phyloP scores from a whole-genome alignment of 352 stramenopile genomes.

The Achlya hypogyna region DNA sequence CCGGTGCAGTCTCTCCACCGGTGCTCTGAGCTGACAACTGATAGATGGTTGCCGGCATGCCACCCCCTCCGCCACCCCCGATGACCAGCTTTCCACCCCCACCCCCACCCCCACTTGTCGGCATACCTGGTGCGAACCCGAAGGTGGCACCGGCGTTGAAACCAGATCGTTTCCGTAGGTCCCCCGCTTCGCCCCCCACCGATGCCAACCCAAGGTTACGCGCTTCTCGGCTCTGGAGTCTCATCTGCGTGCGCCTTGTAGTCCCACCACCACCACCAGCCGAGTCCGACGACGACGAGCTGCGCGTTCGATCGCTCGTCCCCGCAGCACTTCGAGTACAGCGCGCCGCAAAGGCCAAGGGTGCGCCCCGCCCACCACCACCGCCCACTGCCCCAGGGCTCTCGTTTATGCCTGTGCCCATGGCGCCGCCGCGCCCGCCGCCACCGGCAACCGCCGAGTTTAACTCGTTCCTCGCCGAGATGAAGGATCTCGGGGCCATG shows the following conservation, averaged over 20 bases:
- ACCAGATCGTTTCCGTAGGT: no score
- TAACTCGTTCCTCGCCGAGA: background rate
- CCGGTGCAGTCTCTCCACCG: background rate
- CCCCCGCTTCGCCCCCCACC: no score
- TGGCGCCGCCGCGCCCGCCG: background rate
- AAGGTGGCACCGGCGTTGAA: no score
- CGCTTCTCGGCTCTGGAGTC: no score
- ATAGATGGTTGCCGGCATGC: background rate
- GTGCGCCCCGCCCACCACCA: background rate
- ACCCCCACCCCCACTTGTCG: background rate
- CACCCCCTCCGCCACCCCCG: conserved; percentile 1
- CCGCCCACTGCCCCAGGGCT: background rate
- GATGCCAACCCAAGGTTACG: no score
- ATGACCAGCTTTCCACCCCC: background rate
- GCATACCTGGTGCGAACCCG: no score
- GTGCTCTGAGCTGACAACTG: background rate
- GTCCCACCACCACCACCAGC: no score
- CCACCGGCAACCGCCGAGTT: background rate
- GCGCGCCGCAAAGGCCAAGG: background rate
- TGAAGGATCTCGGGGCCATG: conserved; percentile 1
- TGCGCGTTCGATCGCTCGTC: background rate
- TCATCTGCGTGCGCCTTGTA: no score
- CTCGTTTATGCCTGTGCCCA: background rate
- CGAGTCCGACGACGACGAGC: background rate
- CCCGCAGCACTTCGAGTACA: background rate